Base-by-base conservation (phyloP, 148 eudicot species). In the Suaeda aralocaspica region DNA sequence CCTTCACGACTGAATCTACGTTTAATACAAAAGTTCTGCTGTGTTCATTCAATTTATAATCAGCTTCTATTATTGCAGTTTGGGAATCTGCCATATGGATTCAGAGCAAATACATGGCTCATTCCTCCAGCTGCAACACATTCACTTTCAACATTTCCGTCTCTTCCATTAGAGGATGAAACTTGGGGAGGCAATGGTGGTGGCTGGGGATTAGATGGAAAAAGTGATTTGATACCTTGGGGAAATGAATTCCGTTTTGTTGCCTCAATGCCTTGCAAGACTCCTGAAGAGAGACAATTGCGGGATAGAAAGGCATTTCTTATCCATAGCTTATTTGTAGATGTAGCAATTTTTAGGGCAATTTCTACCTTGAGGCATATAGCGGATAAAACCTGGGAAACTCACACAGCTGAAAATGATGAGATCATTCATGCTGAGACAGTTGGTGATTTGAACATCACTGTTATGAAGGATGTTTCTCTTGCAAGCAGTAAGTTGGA, bases 51-150 rank as follows among this genome's bases (percentile, higher is more conserved):
- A 66, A 69, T 21, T n/a, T 71, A 29, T 52, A 53, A 64, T 45
- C n/a, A 26, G 22, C 39, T 72, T 60, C 51, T 44, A 46, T 55
- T 50, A 22, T 51, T 84, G 83, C 87, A 95, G 99, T 95, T 95
- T 83, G 99, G 99, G 8, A 95, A 95, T 84, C 90, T 95, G 28
- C 99, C 99, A 4, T 95, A 77, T 78, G 99, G 99, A 53, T 95
- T 91, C 84, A 81, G 96, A 85, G 94, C 99, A 80, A 95, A 95
- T 82, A 91, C 99, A 51, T 95, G 99, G 99, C 94, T 95, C 58
- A 87, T 89, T 68, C 97, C 99, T 68, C 97, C 99, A 16, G 70
- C 86, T 57, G 88, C 93, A 46, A 88, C 97, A 59, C 92, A 82
- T 34, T 82, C 82, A 70, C 89, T 91, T 59, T 79, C 92, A 1